Base-by-base conservation (phyloP, 176 grass and related monocot species). In the Stipa capillata region DNA sequence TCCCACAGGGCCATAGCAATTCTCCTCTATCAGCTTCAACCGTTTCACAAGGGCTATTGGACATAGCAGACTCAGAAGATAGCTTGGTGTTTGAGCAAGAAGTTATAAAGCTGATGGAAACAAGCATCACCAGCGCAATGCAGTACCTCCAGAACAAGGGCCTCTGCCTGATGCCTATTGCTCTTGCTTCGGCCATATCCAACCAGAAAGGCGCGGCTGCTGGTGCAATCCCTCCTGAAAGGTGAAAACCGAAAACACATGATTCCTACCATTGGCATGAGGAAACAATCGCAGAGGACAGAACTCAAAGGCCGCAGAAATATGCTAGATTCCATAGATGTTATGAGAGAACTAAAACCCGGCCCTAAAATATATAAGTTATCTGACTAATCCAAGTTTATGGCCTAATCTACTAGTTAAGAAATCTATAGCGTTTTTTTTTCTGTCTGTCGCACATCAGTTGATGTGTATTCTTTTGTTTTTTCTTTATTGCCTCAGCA, bases 91-190 rank as follows among this genome's bases (percentile, higher is more conserved):
- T 94, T 37, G 93, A 95, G 84, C 77, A 87, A 66, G 85, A 95
- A 43, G 93, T 95, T 1, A 79, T 88, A 67, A 89, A 87, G 69
- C 53, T 95, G 17, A 92, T 95, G 93, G 93, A 95, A 85, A 84
- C 85, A 17, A 90, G 88, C 29, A 70, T 95, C 80, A 90, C 85
- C 3, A 87, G 47, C 0, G 89, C 93, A 40, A 95, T 95, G 93
- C 89, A 92, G 76, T 95, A 87, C 69, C 89, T 95, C 68, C 89
- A 95, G 78, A 90, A 88, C 71, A 95, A 95, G 68, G 89, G 87
- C 17, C 85, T 95, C 62, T 95, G 93, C 76, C 74, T 95, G 67
- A 95, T 95, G 93, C 93, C 93, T 23, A 91, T 95, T 50, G 83
- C 93, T 53, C 89, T 94, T 35, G 92, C 92, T 24, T 94, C 89